Conservation (phyloP, 1,284 basidiomycete species). For the Trametes pubescens region DNA sequence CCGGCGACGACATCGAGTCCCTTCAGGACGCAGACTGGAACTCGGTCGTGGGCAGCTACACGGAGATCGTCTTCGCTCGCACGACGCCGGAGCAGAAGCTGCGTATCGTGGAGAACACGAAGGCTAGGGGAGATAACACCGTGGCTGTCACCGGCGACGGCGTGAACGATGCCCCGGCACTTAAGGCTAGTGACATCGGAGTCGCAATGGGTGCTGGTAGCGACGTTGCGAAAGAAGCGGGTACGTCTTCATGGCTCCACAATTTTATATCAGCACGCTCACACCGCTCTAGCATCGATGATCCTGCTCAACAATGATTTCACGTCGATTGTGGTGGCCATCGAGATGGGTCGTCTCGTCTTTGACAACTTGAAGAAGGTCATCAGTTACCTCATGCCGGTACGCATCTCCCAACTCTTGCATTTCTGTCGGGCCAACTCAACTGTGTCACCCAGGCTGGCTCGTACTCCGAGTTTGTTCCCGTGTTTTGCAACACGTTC, state of each 20-base stretch:
- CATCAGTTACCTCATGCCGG: slow-evolving; percentile 56
- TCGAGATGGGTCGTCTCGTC: slow-evolving; percentile 67
- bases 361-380: slow-evolving; percentile 75
- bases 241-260: slow-evolving; percentile 29
- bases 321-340: slow-evolving; percentile 56
- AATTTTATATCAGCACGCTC: neutral
- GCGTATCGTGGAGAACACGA: slow-evolving; percentile 70
- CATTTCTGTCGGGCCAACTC: neutral
- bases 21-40: slow-evolving; percentile 59
- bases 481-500: slow-evolving; percentile 65
- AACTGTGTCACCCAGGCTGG: slow-evolving; percentile 12
- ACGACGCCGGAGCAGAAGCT: slow-evolving; percentile 81
- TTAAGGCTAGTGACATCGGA: slow-evolving; percentile 65
- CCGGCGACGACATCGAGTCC: slow-evolving; percentile 59
- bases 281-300: slow-evolving; percentile 49
- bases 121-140: slow-evolving; percentile 54
- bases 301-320: slow-evolving; percentile 59
- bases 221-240: slow-evolving; percentile 58
- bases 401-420: slow-evolving; percentile 35
- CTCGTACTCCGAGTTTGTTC: slow-evolving; percentile 73
- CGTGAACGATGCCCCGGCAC: slow-evolving; percentile 73
- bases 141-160: slow-evolving; percentile 72
- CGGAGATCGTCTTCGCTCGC: slow-evolving; percentile 78
- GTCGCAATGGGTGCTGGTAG: slow-evolving; percentile 62
- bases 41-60: slow-evolving; percentile 53